Evolutionary conservation across 371 early-diverging fungal species (phyloP).

Genomic region (Funneliformis caledonium): DNA sequence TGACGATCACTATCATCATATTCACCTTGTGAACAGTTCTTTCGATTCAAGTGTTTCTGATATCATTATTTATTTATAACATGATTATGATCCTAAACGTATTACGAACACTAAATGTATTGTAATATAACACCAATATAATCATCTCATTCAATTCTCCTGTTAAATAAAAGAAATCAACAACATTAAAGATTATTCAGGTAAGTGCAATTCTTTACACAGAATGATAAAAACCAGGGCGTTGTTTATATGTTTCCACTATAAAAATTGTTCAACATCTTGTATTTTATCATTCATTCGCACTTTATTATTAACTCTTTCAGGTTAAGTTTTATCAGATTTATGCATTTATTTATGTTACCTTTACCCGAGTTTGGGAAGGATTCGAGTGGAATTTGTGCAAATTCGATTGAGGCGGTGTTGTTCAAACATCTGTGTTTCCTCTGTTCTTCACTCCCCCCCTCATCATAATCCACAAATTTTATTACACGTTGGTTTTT

Average conservation of each 20-base stretch:
- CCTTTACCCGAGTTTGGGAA: conserved; percentile 4
- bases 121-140: not conserved
- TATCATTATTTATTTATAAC: not conserved
- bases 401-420: conserved; percentile 16
- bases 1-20: not conserved
- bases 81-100: not conserved
- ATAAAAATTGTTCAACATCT: not conserved
- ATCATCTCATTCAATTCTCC: not conserved
- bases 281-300: not conserved
- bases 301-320: conserved; percentile 8
- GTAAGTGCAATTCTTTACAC: conserved; percentile 5
- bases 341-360: conserved; percentile 26
- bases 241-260: not conserved
- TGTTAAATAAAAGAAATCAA: conserved; percentile 6
- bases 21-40: not conserved
- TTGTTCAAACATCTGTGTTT: not conserved
- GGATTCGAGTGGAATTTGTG: not conserved
- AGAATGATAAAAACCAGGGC: conserved; percentile 4
- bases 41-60: not conserved
- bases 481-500: not conserved
- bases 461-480: not conserved
- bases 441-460: not conserved
- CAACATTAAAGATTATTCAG: conserved; percentile 18
- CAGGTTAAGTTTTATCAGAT: conserved; percentile 3
- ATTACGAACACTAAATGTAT: not conserved